Evolutionary conservation across 2,329 filamentous ascomycete species (phyloP), one percentile per base, ranked within the genome.

Genomic region (Colletotrichum tropicale): DNA sequence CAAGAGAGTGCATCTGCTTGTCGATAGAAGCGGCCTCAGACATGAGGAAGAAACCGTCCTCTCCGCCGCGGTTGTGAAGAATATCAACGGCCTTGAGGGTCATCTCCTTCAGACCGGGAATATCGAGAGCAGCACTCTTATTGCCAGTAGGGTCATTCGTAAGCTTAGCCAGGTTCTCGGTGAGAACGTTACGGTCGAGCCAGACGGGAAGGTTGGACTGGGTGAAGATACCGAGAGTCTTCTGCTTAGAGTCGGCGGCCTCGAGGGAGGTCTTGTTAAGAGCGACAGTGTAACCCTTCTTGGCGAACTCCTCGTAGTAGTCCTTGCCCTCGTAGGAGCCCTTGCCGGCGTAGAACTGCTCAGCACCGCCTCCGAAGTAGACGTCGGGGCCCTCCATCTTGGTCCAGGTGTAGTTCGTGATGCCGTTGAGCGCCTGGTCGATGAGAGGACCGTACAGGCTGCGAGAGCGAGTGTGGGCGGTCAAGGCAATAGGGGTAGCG

Each of bases 81-180:
- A 96, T 92, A 75, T 96, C 94, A 66, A 97, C 90, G 28, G 95
- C 95, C 87, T 98, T 98, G 79, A 96, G 88, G 0, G 95, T 96
- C 95, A 98, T 98, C 60, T 97, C 94, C 86, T 95, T 96, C 66
- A 97, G 91, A 6, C 95, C 95, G 1, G 95, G 95, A 32, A 96
- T 91, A 81, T 97, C 94, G 9, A 90, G 88, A 7, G 94, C 94
- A 55, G 93, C 87, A 18, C 86, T 87, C 56, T 89, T 88, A 77
- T 89, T 89, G 66, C 94, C 94, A 13, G 90, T 88, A 1, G 95
- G 94, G 79, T 93, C 89, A 83, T 96, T 95, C 74, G 90, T 89
- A 77, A 93, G 89, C 61, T 84, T 88, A 78, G 89, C 86, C 28
- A 96, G 87, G 85, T 96, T 96, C 28, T 92, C 86, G 12, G 87